Conservation (phyloP, 2,329 filamentous ascomycete species). For the Alternaria alternata region DNA sequence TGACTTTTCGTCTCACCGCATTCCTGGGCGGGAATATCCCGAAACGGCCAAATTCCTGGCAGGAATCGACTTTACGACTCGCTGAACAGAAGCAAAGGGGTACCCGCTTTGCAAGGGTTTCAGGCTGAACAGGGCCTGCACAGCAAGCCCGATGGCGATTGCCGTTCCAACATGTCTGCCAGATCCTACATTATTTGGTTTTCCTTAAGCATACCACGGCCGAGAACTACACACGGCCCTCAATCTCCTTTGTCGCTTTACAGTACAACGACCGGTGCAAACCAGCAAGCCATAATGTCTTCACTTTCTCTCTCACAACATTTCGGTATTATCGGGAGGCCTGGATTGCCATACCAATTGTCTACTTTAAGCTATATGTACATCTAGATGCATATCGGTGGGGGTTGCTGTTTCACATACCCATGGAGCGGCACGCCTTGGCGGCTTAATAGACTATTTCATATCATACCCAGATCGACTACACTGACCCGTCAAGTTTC, state of each 20-base stretch:
- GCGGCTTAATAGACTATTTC: conserved; percentile 42
- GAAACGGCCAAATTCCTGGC: conserved; percentile 29
- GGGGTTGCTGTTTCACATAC: conserved; percentile 33
- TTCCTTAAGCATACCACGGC: conserved; percentile 1
- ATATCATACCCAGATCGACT: conserved; percentile 15
- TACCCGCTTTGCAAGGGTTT: conserved; percentile 38
- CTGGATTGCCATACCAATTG: conserved; percentile 14
- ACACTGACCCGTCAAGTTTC: conserved; percentile 1
- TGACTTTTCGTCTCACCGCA: conserved; percentile 28
- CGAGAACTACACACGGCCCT: background rate
- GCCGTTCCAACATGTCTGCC: conserved; percentile 1
- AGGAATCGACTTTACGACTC: conserved; percentile 29
- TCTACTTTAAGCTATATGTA: conserved; percentile 25
- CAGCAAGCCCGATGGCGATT: conserved; percentile 9
- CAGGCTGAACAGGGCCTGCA: conserved; percentile 35
- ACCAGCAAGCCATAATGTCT: conserved; percentile 30
- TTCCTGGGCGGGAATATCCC: conserved; percentile 31
- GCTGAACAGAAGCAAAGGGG: conserved; percentile 45
- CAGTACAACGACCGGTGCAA: conserved; percentile 27
- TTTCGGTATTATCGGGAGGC: conserved; percentile 32
- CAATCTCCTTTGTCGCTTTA: conserved; percentile 6
- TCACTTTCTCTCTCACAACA: conserved; percentile 23
- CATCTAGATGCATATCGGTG: conserved; percentile 23
- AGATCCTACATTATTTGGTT: conserved; percentile 6
- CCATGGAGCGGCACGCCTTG: conserved; percentile 29